Percentiles rank a stretch among this genome's conserved stretches.
These are phyloP conservation scores for Citrus inodora DNA, from an alignment of 345 rosid genomes.

Conservation along the genomic window DNA sequence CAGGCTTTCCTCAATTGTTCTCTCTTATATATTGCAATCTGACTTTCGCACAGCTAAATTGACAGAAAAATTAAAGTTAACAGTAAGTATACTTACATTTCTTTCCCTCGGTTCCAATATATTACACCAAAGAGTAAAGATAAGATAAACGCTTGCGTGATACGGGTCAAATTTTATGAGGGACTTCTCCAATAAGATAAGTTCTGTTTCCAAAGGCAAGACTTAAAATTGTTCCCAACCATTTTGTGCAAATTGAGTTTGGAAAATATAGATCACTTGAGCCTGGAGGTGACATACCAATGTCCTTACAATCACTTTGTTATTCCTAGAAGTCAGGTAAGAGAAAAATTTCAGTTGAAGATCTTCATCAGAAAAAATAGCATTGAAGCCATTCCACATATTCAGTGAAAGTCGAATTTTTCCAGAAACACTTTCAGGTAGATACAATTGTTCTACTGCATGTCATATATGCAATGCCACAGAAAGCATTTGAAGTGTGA, in stretches of 20 bases:
- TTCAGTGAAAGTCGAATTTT: not conserved
- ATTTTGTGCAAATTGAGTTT: not conserved
- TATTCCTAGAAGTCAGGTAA: constrained; percentile 30
- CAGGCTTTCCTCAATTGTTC: not conserved
- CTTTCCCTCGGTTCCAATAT: not conserved
- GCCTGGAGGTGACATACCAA: not conserved
- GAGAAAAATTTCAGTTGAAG: not conserved
- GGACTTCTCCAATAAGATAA: constrained; percentile 9
- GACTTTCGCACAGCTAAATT: not conserved
- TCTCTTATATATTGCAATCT: not conserved
- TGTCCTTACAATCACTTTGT: constrained; percentile 37
- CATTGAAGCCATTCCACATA: not conserved
- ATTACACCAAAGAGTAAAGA: not conserved
- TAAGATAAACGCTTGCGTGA: not conserved
- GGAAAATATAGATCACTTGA: not conserved
- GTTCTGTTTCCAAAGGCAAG: constrained; percentile 5
- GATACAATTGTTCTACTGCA: not conserved
- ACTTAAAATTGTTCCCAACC: not conserved
- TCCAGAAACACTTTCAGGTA: not conserved
- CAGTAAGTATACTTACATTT: not conserved
- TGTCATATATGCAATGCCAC: too few species aligned
- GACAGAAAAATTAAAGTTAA: not conserved
- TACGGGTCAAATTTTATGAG: not conserved
- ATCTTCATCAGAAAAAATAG: not conserved
- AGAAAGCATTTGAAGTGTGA: too few species aligned